A percentile compares a stretch with the other conserved stretches of the same genome.
These are phyloP conservation scores for Kluyveromyces starmeri DNA, from an alignment of 805 yeast species.

Conservation along the genomic window DNA sequence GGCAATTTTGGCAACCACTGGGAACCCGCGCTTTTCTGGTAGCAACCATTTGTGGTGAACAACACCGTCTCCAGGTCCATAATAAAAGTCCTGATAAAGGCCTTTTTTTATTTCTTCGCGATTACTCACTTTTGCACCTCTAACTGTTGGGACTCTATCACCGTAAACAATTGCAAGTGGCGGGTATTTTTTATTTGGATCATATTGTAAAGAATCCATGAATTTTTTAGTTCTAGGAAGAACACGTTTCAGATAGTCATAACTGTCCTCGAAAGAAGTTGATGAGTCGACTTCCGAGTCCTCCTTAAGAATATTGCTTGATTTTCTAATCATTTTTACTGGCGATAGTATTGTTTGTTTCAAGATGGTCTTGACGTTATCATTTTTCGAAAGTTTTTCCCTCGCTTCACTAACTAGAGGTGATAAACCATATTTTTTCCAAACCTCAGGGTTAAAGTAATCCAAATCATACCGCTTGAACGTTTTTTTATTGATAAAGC, in stretches of 20 bases:
- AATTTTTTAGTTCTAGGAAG: slow-evolving; percentile 52
- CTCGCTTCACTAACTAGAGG: slow-evolving; percentile 52
- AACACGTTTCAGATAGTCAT: slow-evolving; percentile 54
- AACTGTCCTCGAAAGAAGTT: slow-evolving; percentile 43
- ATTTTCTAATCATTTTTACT: slow-evolving; percentile 9
- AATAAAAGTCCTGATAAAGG: slow-evolving; percentile 63
- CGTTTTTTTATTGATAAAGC: slow-evolving; percentile 57
- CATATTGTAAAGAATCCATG: slow-evolving; percentile 45
- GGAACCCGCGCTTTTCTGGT: slow-evolving; percentile 70
- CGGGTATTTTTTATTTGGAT: slow-evolving; percentile 53
- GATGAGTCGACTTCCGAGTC: slow-evolving; percentile 15
- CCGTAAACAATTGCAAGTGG: slow-evolving; percentile 82
- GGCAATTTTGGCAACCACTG: slow-evolving; percentile 58
- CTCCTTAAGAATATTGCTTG: slow-evolving; percentile 4
- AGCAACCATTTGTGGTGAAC: slow-evolving; percentile 73
- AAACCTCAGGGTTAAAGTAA: slow-evolving; percentile 68
- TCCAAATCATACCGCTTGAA: slow-evolving; percentile 56
- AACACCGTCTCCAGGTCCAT: slow-evolving; percentile 93
- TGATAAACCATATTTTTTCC: slow-evolving; percentile 68
- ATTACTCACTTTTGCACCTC: slow-evolving; percentile 64
- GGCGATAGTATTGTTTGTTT: slow-evolving; percentile 11
- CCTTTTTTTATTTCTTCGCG: slow-evolving; percentile 59
- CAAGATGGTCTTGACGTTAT: slow-evolving; percentile 8
- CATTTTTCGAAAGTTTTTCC: slow-evolving; percentile 8
- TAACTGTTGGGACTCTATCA: slow-evolving; percentile 71